Percentiles rank a stretch among this genome's conserved stretches.
Evolutionary conservation across 306 rosid genomes (phyloP).

Genomic region (Prinsepia uniflora): DNA sequence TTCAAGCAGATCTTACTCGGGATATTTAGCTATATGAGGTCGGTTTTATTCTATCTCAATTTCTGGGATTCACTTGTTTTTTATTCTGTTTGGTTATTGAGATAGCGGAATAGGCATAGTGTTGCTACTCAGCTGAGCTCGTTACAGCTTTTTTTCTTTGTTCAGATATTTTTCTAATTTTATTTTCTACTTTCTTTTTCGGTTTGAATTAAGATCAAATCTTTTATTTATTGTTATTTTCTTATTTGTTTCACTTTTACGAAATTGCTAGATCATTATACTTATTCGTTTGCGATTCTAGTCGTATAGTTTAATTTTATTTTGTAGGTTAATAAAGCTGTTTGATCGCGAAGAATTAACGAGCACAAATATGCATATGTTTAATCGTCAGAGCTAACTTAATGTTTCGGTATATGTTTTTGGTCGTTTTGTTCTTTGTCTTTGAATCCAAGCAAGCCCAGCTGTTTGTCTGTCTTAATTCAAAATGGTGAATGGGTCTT

Average conservation of each 20-base stretch:
- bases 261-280: conserved; percentile 5
- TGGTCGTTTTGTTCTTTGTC: conserved; percentile 16
- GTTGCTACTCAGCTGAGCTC: conserved; percentile 18
- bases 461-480: conserved; percentile 7
- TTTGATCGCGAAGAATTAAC: background rate
- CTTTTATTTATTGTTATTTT: too few relatives aligned
- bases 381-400: conserved; percentile 22
- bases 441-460: conserved; percentile 27
- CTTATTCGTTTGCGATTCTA: background rate
- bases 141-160: conserved; percentile 2
- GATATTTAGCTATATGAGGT: conserved; percentile 29
- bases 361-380: background rate
- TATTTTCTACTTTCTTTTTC: background rate
- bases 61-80: conserved; percentile 1
- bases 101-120: background rate
- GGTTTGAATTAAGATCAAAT: background rate
- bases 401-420: conserved; percentile 11
- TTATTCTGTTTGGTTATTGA: conserved; percentile 12
- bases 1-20: conserved; percentile 53
- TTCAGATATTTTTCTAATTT: background rate
- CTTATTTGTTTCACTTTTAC: background rate
- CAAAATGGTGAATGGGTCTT: conserved; percentile 9
- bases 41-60: conserved; percentile 5
- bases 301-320: conserved; percentile 1
- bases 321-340: background rate